Conservation (phyloP, 177 flowering plant genomes). For the Viscum album region DNA sequence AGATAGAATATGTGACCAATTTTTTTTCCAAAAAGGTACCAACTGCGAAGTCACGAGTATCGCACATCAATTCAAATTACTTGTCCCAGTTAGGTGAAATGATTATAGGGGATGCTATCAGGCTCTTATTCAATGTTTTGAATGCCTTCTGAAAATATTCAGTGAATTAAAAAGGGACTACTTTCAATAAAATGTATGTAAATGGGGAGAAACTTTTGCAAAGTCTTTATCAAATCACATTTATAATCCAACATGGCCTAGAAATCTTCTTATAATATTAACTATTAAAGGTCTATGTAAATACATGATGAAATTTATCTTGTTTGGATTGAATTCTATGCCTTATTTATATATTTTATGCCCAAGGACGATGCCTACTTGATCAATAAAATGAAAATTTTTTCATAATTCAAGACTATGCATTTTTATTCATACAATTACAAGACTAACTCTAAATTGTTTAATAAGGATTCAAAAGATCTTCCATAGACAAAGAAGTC, state of each 20-base stretch:
- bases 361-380: neutral
- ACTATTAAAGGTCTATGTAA: neutral
- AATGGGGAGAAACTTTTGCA: neutral
- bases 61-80: neutral
- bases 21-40: neutral
- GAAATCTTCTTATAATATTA: neutral
- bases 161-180: neutral
- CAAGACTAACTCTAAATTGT: neutral
- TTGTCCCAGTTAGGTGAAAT: neutral
- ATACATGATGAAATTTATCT: neutral
- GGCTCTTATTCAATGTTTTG: neutral
- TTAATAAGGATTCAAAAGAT: neutral
- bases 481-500: neutral
- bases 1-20: neutral
- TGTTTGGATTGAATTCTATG: neutral
- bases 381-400: neutral
- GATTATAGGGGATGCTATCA: neutral
- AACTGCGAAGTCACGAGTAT: neutral
- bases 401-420: neutral
- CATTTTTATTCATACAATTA: neutral
- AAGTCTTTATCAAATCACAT: neutral
- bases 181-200: neutral
- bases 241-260: neutral
- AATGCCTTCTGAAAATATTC: neutral
- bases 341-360: neutral